These are phyloP conservation scores for Passalora sequoiae DNA, from an alignment of 2,329 filamentous ascomycete species.

Conservation along the genomic window DNA sequence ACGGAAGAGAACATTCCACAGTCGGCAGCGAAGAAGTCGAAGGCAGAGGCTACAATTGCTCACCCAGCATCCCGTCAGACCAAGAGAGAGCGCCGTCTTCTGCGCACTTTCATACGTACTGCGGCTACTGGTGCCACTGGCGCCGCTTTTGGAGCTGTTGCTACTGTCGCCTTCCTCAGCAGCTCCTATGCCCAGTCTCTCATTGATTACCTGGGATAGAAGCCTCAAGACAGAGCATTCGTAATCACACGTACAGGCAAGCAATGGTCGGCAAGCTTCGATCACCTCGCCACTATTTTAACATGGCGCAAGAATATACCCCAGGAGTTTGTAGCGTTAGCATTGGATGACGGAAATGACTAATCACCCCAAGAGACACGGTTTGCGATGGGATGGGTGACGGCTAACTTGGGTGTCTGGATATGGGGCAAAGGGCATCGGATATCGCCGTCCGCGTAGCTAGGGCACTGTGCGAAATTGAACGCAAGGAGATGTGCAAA, in stretches of 20 bases:
- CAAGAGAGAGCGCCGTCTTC: too few relatives aligned
- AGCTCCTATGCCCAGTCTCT: slow-evolving; percentile 25
- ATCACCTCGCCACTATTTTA: not conserved
- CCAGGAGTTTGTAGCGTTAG: slow-evolving; percentile 1
- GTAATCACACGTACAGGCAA: not conserved
- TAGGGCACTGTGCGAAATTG: too few relatives aligned
- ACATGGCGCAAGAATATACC: slow-evolving; percentile 1
- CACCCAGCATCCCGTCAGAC: slow-evolving; percentile 1
- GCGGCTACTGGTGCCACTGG: slow-evolving; percentile 19
- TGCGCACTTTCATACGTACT: too few relatives aligned
- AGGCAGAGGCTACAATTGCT: not conserved
- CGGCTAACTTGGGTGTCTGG: too few relatives aligned
- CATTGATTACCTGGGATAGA: slow-evolving; percentile 22
- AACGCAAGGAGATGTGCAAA: too few relatives aligned
- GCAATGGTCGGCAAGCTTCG: not conserved
- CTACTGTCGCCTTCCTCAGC: slow-evolving; percentile 25
- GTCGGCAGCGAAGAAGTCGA: slow-evolving; percentile 14
- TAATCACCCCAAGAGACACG: too few relatives aligned
- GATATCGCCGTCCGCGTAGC: too few relatives aligned
- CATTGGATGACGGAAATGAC: not conserved
- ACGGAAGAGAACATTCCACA: slow-evolving; percentile 2
- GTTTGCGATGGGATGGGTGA: too few relatives aligned
- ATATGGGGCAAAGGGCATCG: too few relatives aligned
- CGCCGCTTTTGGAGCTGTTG: slow-evolving; percentile 22
- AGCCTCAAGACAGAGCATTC: not conserved